Conservation (phyloP, 129 eudicot genomes). For the Flaveria brownii region DNA sequence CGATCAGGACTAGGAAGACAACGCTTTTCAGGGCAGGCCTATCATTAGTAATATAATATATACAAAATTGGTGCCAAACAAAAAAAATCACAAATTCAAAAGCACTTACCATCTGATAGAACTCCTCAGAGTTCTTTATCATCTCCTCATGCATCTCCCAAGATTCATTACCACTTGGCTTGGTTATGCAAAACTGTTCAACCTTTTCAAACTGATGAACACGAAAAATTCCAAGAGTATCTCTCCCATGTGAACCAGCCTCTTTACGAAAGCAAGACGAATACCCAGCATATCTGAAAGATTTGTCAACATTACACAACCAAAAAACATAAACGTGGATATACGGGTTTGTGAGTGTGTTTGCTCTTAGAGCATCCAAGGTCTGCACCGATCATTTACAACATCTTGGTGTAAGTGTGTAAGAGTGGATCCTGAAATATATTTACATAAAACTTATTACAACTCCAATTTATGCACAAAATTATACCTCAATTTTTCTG, state of each 20-base stretch:
- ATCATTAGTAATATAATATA: background rate
- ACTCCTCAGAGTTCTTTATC: slow-evolving; percentile 90
- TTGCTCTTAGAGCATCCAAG: background rate
- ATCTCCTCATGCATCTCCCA: slow-evolving; percentile 97
- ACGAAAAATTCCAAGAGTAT: slow-evolving; percentile 93
- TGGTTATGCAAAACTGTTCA: slow-evolving; percentile 86
- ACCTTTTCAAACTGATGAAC: slow-evolving; percentile 97
- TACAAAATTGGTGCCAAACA: background rate
- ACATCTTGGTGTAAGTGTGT: background rate
- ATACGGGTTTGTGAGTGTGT: background rate
- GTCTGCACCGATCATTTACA: background rate
- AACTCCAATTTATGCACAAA: background rate
- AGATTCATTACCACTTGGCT: slow-evolving; percentile 74
- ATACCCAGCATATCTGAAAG: slow-evolving; percentile 86
- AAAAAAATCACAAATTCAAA: background rate
- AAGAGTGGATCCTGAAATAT: background rate
- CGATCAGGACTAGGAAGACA: background rate
- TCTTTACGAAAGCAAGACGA: slow-evolving; percentile 97
- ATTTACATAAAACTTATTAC: background rate
- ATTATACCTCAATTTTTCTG: background rate
- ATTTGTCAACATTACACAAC: slow-evolving; percentile 12
- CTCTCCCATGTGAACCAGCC: slow-evolving; percentile 98
- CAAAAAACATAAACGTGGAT: background rate
- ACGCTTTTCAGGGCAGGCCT: background rate
- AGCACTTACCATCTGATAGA: slow-evolving; percentile 66